Conservation (phyloP, 371 early-diverging fungal genomes). For the Haplosporangium sp. region DNA sequence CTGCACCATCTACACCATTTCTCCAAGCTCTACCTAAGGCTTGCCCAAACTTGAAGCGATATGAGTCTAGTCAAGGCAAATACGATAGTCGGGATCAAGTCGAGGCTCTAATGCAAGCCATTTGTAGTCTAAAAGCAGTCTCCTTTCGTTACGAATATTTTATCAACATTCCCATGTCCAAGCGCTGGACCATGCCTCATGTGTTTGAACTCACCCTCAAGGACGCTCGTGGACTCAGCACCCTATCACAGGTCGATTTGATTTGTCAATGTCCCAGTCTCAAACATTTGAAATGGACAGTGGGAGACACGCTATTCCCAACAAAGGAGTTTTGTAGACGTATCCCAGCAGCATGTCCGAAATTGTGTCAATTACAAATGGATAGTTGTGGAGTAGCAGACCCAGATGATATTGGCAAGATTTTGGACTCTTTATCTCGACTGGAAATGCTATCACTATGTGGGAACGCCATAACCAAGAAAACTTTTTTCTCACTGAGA, state of each 20-base stretch:
- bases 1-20: conserved; percentile 18
- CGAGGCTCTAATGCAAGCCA: conserved; percentile 23
- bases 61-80: conserved; percentile 38
- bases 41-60: conserved; percentile 37
- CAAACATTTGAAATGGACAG: conserved; percentile 30
- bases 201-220: conserved; percentile 31
- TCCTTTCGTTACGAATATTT: conserved; percentile 27
- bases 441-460: conserved; percentile 18
- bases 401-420: conserved; percentile 18
- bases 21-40: conserved; percentile 20
- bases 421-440: conserved; percentile 16
- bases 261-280: conserved; percentile 37
- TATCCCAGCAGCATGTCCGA: conserved; percentile 32
- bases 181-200: conserved; percentile 21
- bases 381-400: conserved; percentile 31
- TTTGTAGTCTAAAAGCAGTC: conserved; percentile 2
- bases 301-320: conserved; percentile 19
- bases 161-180: conserved; percentile 2
- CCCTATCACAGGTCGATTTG: conserved; percentile 30
- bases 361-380: conserved; percentile 18
- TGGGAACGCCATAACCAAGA: conserved; percentile 19
- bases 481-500: conserved; percentile 14
- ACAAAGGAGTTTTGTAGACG: conserved; percentile 36
- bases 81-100: conserved; percentile 30
- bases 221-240: conserved; percentile 25